Conservation (phyloP, 345 rosid genomes). For the Hibiscus mutabilis region DNA sequence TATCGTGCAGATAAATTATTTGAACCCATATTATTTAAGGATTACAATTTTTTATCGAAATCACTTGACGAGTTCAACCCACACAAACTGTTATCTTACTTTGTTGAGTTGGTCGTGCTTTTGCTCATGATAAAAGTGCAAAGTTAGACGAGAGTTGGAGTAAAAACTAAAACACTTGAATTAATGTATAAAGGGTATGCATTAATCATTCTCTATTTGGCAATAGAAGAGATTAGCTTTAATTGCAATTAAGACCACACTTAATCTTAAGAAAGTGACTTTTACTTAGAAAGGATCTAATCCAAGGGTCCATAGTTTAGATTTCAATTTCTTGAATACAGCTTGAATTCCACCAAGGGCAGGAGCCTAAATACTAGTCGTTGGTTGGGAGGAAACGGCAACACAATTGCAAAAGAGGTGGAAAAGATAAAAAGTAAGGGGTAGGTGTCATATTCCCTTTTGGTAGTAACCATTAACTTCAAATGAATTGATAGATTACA, state of each 20-base stretch:
- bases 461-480: slow-evolving; percentile 8
- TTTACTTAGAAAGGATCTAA: neutral
- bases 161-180: neutral
- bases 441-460: neutral
- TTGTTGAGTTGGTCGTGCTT: no score
- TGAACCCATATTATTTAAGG: no score
- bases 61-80: no score
- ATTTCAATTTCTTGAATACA: slow-evolving; percentile 8
- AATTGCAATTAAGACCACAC: neutral
- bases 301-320: slow-evolving; percentile 3
- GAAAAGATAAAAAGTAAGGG: neutral
- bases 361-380: neutral
- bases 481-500: slow-evolving; percentile 4
- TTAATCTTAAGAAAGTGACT: neutral
- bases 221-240: neutral
- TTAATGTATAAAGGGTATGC: neutral
- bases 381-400: neutral
- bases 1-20: no score
- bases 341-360: slow-evolving; percentile 4
- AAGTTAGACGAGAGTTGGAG: neutral
- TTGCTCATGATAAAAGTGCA: no score
- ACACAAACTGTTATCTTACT: no score
- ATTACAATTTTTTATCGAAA: no score
- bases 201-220: neutral
- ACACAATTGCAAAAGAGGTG: neutral